Base-by-base conservation (phyloP, 2,329 filamentous ascomycete genomes). In the Gyromitra esculenta region DNA sequence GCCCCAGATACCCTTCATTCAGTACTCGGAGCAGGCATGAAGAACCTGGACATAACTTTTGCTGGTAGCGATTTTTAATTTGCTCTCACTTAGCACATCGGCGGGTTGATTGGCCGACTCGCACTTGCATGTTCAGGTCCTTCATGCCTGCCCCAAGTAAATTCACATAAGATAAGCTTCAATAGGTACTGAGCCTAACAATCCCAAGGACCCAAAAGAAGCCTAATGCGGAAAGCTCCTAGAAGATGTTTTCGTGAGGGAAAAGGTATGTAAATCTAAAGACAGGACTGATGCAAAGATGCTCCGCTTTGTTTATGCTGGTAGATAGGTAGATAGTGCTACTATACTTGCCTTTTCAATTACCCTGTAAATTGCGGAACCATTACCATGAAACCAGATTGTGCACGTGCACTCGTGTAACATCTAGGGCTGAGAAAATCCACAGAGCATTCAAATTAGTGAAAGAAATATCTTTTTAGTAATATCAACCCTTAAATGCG, bases 401-500 rank as follows among this genome's bases (percentile, higher is more conserved):
- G 18, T n/a, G 45, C 25, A 3, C 52, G 11, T 9, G 13, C 15
- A 52, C 1, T 21, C 48, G 18, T 21, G 48, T 31, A 31, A 15
- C 48, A 21, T 52, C 18, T 2, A n/a, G 7, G 31, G 13, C 11
- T 3, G 31, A 21, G 37, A 25, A n/a, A 31, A 25, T 37, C 59
- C 52, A 25, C 15, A 8, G 25, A 8, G 18, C 35, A 37, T 21
- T 15, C 4, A 13, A 21, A 45, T 50, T 50, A 1, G 48, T n/a
- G 52, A 59, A 57, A 63, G 18, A 59, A 54, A 50, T 39, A 18
- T 57, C 39, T 63, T 60, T 75, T 70, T 75, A 50, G 35, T 52
- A 54, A 64, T 74, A 63, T 56, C 43, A 59, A 67, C 43, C 63
- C 35, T 71, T 64, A 64, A 70, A 64, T 37, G 41, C 25, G 25